Evolutionary conservation across 2,329 filamentous ascomycete species (phyloP).

Genomic region (Balansia obtecta): DNA sequence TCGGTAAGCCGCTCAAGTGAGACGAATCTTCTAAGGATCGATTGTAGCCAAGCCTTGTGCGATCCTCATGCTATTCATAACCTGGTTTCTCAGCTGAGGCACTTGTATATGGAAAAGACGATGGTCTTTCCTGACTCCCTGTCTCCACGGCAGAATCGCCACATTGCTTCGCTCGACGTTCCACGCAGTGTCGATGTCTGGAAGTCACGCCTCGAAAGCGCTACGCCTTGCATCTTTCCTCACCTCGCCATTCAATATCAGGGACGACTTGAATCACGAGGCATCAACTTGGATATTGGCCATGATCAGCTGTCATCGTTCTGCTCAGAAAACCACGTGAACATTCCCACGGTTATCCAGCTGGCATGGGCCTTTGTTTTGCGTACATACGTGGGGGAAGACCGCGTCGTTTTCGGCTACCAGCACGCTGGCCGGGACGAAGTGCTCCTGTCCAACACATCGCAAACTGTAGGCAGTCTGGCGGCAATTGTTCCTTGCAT

Average conservation of each 20-base stretch:
- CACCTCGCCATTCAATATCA: slow-evolving; percentile 18
- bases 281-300: slow-evolving; percentile 28
- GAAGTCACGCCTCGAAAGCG: slow-evolving; percentile 26
- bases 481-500: slow-evolving; percentile 25
- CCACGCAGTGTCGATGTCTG: slow-evolving; percentile 31
- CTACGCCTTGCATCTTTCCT: slow-evolving; percentile 34
- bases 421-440: slow-evolving; percentile 32
- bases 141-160: slow-evolving; percentile 14
- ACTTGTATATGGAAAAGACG: slow-evolving; percentile 27
- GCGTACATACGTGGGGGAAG: slow-evolving; percentile 38
- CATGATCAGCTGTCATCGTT: slow-evolving; percentile 31
- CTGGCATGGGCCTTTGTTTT: slow-evolving; percentile 49
- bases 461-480: slow-evolving; percentile 34
- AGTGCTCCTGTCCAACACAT: slow-evolving; percentile 27
- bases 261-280: slow-evolving; percentile 20
- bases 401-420: slow-evolving; percentile 43
- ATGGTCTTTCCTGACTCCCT: slow-evolving; percentile 15
- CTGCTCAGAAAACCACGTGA: slow-evolving; percentile 24
- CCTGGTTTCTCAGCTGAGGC: slow-evolving; percentile 34
- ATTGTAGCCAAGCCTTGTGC: slow-evolving; percentile 38
- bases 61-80: slow-evolving; percentile 33
- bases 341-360: slow-evolving; percentile 37
- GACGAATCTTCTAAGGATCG: slow-evolving; percentile 35
- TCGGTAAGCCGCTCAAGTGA: slow-evolving; percentile 33
- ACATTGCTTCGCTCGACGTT: slow-evolving; percentile 16